Percentiles rank a stretch among this genome's conserved stretches.
Conservation (phyloP, 768 basidiomycete genomes). For the Lactarius indigo region DNA sequence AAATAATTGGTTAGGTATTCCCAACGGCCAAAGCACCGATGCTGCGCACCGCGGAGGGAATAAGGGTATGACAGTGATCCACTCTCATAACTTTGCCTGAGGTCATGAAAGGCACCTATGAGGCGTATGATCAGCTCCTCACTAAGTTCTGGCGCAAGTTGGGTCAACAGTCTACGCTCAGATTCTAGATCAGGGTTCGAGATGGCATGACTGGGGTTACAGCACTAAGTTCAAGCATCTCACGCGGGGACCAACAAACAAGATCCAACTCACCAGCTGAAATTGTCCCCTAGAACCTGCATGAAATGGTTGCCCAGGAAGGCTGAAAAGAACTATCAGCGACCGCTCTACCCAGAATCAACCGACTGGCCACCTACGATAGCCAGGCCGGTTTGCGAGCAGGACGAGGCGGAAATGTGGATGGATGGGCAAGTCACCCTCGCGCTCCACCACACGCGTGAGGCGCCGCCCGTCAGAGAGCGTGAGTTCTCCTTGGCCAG, state of each 20-base stretch:
- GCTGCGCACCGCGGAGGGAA: slow-evolving; percentile 53
- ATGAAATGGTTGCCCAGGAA: slow-evolving; percentile 73
- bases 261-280: slow-evolving; percentile 39
- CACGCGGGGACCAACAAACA: not conserved
- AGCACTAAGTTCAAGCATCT: not conserved
- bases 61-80: slow-evolving; percentile 64
- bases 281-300: slow-evolving; percentile 67
- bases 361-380: slow-evolving; percentile 43
- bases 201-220: slow-evolving; percentile 46
- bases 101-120: slow-evolving; percentile 61
- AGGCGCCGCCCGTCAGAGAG: slow-evolving; percentile 62
- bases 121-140: slow-evolving; percentile 52
- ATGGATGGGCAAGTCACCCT: slow-evolving; percentile 57
- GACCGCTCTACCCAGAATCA: not conserved
- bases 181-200: slow-evolving; percentile 65
- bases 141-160: slow-evolving; percentile 58
- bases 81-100: slow-evolving; percentile 53
- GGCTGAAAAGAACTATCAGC: slow-evolving; percentile 36
- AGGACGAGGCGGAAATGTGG: slow-evolving; percentile 61
- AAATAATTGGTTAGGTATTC: not conserved
- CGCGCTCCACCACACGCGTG: slow-evolving; percentile 41
- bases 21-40: not conserved
- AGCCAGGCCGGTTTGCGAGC: slow-evolving; percentile 65
- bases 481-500: slow-evolving; percentile 60
- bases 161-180: slow-evolving; percentile 55